phyloP scores from a whole-genome alignment of 306 rosid genomes.

The Pyrus bretschneideri region DNA sequence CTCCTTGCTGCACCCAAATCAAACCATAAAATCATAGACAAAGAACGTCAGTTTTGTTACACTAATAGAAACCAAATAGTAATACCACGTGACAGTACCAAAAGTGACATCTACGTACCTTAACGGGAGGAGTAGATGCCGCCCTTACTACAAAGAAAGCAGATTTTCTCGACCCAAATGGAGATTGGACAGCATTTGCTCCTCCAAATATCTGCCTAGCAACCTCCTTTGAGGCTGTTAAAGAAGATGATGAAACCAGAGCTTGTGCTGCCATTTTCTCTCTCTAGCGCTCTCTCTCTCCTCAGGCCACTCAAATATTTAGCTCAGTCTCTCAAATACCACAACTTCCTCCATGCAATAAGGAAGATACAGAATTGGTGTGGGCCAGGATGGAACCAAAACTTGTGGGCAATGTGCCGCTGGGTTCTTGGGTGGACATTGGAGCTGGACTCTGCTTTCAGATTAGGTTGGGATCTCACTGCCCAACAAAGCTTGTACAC shows the following conservation, averaged over 20 bases:
- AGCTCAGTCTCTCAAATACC: background rate
- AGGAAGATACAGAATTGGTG: slow-evolving; percentile 7
- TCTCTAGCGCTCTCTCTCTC: background rate
- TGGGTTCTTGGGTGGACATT: slow-evolving; percentile 44
- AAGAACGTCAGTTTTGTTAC: background rate
- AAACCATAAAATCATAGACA: background rate
- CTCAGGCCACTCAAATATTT: background rate
- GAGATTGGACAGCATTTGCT: slow-evolving; percentile 34
- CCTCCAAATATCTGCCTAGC: slow-evolving; percentile 52
- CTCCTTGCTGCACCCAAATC: slow-evolving; percentile 64
- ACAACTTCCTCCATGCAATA: slow-evolving; percentile 2
- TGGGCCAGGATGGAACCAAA: slow-evolving; percentile 29
- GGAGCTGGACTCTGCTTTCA: slow-evolving; percentile 15
- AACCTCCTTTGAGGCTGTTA: slow-evolving; percentile 60
- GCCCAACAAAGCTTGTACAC: slow-evolving; percentile 57
- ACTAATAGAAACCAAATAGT: background rate
- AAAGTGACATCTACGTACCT: slow-evolving; percentile 32
- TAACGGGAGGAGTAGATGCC: slow-evolving; percentile 70
- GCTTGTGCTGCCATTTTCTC: slow-evolving; percentile 75
- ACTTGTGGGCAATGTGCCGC: slow-evolving; percentile 20
- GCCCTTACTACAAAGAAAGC: slow-evolving; percentile 75
- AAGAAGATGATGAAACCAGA: slow-evolving; percentile 70
- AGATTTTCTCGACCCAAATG: slow-evolving; percentile 39
- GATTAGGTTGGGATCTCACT: slow-evolving; percentile 62
- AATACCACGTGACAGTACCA: background rate